Conservation (phyloP, 140 eudicot genomes). For the Oenanthe javanica region DNA sequence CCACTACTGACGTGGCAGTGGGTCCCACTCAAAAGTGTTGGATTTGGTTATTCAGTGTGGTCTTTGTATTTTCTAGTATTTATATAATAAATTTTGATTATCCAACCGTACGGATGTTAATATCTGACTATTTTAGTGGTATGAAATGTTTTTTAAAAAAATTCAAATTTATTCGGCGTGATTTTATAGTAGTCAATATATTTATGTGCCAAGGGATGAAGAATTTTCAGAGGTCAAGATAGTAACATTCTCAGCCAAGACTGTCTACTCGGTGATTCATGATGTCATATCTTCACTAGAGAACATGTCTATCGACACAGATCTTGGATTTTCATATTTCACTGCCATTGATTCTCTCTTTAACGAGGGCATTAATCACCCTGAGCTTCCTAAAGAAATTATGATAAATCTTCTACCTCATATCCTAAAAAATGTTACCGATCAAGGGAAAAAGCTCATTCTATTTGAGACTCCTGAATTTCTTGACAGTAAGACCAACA, state of each 20-base stretch:
- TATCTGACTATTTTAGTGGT: too few relatives aligned
- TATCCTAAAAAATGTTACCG: slow-evolving; percentile 32
- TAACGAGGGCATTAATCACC: slow-evolving; percentile 47
- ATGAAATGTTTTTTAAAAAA: too few relatives aligned
- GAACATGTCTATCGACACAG: slow-evolving; percentile 22
- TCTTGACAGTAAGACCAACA: background rate
- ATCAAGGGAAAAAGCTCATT: slow-evolving; percentile 25
- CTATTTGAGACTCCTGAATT: slow-evolving; percentile 51
- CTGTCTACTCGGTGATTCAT: slow-evolving; percentile 51
- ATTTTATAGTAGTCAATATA: too few relatives aligned
- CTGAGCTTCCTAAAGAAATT: slow-evolving; percentile 15
- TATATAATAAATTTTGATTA: too few relatives aligned
- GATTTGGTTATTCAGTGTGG: too few relatives aligned
- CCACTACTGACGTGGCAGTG: too few relatives aligned
- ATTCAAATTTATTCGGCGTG: too few relatives aligned
- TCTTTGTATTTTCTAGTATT: too few relatives aligned
- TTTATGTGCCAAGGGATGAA: slow-evolving; percentile 81
- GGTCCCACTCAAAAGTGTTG: too few relatives aligned
- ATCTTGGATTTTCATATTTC: slow-evolving; percentile 44
- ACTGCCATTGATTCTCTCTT: slow-evolving; percentile 48
- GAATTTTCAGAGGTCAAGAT: slow-evolving; percentile 58
- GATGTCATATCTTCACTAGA: slow-evolving; percentile 45
- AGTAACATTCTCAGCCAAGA: slow-evolving; percentile 40
- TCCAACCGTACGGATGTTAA: too few relatives aligned
- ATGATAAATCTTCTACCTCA: slow-evolving; percentile 37